Percentiles rank a stretch among this genome's conserved stretches.
Evolutionary conservation across 1,139 yeast genomes (phyloP).

Genomic region (Taphrina deformans): DNA sequence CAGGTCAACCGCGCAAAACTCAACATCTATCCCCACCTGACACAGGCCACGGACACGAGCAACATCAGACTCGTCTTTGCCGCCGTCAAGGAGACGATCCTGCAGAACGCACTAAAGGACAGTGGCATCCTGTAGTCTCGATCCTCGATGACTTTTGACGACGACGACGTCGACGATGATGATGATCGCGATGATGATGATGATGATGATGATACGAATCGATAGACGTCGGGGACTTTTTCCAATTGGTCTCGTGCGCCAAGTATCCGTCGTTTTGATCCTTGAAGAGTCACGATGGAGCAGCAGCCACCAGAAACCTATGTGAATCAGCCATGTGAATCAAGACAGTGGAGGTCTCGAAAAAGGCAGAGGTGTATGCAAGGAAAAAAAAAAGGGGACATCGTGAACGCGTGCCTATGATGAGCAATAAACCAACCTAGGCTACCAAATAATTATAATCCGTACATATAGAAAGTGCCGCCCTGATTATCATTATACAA

Average conservation of each 20-base stretch:
- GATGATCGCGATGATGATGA: neutral
- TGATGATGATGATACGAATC: no score
- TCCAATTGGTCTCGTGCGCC: no score
- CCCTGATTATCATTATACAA: neutral
- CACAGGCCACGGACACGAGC: slow-evolving; percentile 92
- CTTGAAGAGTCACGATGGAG: no score
- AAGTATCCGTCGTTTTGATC: no score
- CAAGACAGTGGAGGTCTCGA: no score
- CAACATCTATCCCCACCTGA: slow-evolving; percentile 75
- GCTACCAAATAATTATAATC: neutral
- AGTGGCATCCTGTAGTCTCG: slow-evolving; percentile 60
- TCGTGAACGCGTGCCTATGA: no score
- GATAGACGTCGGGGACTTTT: no score
- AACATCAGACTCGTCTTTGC: slow-evolving; percentile 49
- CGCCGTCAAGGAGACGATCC: slow-evolving; percentile 89
- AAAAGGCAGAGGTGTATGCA: no score
- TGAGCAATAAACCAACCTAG: no score
- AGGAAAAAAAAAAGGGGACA: no score
- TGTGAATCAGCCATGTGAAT: no score
- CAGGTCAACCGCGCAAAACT: slow-evolving; percentile 59
- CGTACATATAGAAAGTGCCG: neutral
- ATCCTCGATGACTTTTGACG: neutral
- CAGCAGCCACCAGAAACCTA: no score
- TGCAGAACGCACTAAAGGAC: slow-evolving; percentile 75
- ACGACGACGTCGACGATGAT: neutral